phyloP scores from a whole-genome alignment of 768 basidiomycete genomes.

The Lenzites betulinus region DNA sequence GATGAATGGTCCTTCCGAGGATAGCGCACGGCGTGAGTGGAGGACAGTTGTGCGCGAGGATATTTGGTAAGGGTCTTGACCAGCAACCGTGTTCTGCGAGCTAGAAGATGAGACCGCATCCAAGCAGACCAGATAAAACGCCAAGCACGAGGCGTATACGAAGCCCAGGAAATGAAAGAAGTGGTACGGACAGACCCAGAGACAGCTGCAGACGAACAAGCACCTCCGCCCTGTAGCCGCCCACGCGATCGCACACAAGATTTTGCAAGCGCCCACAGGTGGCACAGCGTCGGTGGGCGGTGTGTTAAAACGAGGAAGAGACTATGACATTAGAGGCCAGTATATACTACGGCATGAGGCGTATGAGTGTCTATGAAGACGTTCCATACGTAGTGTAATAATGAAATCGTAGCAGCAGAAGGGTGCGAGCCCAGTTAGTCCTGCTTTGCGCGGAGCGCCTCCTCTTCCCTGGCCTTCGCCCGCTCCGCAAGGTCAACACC shows the following conservation, averaged over 20 bases:
- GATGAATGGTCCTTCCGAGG: constrained; percentile 33
- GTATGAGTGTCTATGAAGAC: constrained; percentile 17
- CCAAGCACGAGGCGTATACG: constrained; percentile 10
- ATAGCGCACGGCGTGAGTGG: constrained; percentile 32
- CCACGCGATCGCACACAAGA: not conserved
- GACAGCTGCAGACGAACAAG: not conserved
- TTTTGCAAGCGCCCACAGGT: not conserved
- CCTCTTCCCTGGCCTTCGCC: constrained; percentile 57
- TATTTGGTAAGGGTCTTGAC: constrained; percentile 30
- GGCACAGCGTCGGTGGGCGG: no score
- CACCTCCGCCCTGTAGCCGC: not conserved
- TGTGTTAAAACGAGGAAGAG: not conserved
- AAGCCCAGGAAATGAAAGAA: not conserved
- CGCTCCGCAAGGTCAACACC: constrained; percentile 91
- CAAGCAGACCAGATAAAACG: constrained; percentile 20
- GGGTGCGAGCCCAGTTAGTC: constrained; percentile 2
- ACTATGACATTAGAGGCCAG: constrained; percentile 8
- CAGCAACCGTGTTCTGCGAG: constrained; percentile 37
- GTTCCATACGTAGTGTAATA: constrained; percentile 13
- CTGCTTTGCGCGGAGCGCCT: constrained; percentile 23
- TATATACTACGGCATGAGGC: constrained; percentile 6
- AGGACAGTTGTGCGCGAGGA: constrained; percentile 33
- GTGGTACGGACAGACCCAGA: not conserved
- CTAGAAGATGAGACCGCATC: constrained; percentile 42
- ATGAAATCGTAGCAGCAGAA: not conserved